Conservation (phyloP, 352 stramenopile genomes). For the Phytophthora idaei region DNA sequence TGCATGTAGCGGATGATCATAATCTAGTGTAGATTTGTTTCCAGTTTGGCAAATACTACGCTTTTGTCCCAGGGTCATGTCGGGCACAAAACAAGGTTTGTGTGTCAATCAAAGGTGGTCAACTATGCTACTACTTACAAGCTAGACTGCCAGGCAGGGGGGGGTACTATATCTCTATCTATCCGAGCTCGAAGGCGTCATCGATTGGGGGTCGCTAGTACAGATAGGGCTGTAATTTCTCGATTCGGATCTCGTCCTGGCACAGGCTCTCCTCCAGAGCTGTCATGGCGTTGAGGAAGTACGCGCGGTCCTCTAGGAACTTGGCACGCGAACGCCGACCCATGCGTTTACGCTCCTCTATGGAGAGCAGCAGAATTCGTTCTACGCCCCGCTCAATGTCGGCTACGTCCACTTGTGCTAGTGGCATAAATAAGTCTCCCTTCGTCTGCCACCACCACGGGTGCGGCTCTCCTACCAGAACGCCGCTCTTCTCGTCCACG, state of each 20-base stretch:
- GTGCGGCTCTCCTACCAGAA: constrained; percentile 64
- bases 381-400: constrained; percentile 76
- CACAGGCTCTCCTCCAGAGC: constrained; percentile 80
- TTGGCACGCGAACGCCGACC: constrained; percentile 66
- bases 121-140: constrained; percentile 43
- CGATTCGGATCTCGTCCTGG: constrained; percentile 78
- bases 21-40: constrained; percentile 37
- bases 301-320: constrained; percentile 80
- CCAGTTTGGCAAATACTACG: background rate
- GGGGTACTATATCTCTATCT: constrained; percentile 40
- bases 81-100: background rate
- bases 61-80: too few relatives aligned
- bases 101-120: background rate
- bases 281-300: constrained; percentile 84
- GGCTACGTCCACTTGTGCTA: constrained; percentile 61
- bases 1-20: constrained; percentile 33
- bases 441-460: constrained; percentile 85
- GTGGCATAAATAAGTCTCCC: constrained; percentile 84
- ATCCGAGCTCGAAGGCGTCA: constrained; percentile 22
- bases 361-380: constrained; percentile 69
- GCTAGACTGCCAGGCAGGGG: constrained; percentile 16
- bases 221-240: constrained; percentile 78
- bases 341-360: constrained; percentile 79
- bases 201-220: constrained; percentile 48
- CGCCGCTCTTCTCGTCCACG: constrained; percentile 69